These are phyloP conservation scores for Boechera stricta DNA, from an alignment of 345 rosid species.

Conservation along the genomic window DNA sequence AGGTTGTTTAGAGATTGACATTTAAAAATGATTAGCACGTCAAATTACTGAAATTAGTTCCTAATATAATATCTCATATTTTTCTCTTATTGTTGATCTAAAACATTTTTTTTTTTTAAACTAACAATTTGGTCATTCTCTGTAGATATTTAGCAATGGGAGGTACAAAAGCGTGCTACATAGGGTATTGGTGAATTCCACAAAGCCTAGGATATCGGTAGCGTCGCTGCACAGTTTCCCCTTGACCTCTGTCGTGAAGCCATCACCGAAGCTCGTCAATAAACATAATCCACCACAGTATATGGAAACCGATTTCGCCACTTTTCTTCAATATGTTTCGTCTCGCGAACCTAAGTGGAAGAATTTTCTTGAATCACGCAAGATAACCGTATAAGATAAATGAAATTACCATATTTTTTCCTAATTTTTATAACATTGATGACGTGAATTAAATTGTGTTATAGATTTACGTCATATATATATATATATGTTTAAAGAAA, in stretches of 20 bases:
- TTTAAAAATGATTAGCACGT: neutral
- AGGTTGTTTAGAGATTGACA: neutral
- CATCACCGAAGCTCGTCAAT: conserved; percentile 57
- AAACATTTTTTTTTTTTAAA: neutral
- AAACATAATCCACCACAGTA: conserved; percentile 61
- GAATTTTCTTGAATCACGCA: conserved; percentile 78
- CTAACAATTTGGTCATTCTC: neutral
- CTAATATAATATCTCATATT: neutral
- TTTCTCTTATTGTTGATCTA: too few relatives aligned
- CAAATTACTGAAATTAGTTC: neutral
- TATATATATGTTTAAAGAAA: neutral
- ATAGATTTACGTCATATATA: conserved; percentile 1
- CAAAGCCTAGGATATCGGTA: conserved; percentile 67
- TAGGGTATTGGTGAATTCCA: conserved; percentile 68
- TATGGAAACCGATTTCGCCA: conserved; percentile 66
- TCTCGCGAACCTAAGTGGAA: conserved; percentile 78
- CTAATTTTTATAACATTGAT: neutral
- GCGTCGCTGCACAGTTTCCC: conserved; percentile 80
- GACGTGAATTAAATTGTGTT: neutral
- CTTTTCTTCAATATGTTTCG: conserved; percentile 69
- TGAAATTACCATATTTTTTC: neutral
- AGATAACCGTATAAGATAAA: conserved; percentile 34
- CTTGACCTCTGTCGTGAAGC: conserved; percentile 45
- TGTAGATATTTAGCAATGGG: conserved; percentile 87
- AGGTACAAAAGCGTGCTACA: conserved; percentile 87